Evolutionary conservation across 129 eudicot genomes (phyloP).

Genomic region (Flaveria ramosissima): DNA sequence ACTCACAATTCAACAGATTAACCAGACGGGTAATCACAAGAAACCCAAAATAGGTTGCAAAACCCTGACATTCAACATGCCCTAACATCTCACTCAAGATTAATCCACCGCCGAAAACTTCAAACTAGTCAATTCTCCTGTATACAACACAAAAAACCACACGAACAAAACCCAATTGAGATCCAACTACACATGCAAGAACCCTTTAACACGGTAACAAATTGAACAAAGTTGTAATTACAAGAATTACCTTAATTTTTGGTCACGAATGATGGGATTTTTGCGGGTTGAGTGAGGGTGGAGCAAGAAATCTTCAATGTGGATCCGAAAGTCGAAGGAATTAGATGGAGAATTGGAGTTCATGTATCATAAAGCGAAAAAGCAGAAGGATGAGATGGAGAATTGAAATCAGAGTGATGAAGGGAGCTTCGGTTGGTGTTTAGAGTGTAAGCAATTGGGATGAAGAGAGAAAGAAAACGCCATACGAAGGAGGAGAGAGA

Average conservation of each 20-base stretch:
- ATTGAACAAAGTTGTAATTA: not conserved
- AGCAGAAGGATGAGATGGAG: not conserved
- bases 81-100: conserved; percentile 54
- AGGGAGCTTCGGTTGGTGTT: conserved; percentile 21
- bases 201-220: conserved; percentile 27
- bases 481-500: conserved; percentile 29
- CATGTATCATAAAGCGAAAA: not conserved
- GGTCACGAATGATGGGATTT: conserved; percentile 6
- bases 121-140: conserved; percentile 17
- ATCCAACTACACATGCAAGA: conserved; percentile 52
- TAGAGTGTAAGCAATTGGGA: not conserved
- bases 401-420: conserved; percentile 28
- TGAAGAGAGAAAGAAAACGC: conserved; percentile 21
- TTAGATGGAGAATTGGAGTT: conserved; percentile 33
- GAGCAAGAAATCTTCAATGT: conserved; percentile 38
- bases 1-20: conserved; percentile 41
- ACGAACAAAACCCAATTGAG: conserved; percentile 35
- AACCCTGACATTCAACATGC: conserved; percentile 52
- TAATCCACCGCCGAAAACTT: conserved; percentile 26
- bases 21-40: conserved; percentile 45
- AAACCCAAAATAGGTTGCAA: conserved; percentile 45
- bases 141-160: conserved; percentile 21
- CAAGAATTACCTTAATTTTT: conserved; percentile 15
- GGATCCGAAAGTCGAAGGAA: conserved; percentile 37
- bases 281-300: conserved; percentile 34